phyloP scores from a whole-genome alignment of 2,329 filamentous ascomycete species.

The Emergomyces pasteurianus region DNA sequence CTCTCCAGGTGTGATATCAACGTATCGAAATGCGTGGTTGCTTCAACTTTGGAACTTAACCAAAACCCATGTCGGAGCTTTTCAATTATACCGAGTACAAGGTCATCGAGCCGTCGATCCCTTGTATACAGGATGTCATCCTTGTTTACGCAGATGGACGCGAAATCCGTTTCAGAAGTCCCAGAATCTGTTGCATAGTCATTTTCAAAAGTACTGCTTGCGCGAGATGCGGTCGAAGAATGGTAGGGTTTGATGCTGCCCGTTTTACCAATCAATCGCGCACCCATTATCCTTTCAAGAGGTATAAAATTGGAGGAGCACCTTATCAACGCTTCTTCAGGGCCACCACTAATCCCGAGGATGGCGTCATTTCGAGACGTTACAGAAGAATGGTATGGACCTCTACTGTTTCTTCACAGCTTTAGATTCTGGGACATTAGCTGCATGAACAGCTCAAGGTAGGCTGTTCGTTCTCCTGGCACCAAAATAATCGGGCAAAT shows the following conservation, averaged over 20 bases:
- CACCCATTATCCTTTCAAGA: slow-evolving; percentile 6
- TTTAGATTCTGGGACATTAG: slow-evolving; percentile 41
- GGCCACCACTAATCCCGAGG: slow-evolving; percentile 33
- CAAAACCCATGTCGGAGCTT: slow-evolving; percentile 21
- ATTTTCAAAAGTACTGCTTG: background rate
- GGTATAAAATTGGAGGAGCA: slow-evolving; percentile 27
- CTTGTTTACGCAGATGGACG: background rate
- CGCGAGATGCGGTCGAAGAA: background rate
- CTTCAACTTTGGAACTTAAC: slow-evolving; percentile 17
- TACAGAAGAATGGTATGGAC: slow-evolving; percentile 18
- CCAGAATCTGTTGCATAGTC: background rate
- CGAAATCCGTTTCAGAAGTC: background rate
- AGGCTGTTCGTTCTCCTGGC: slow-evolving; percentile 40
- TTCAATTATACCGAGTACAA: slow-evolving; percentile 13
- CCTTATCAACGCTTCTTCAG: slow-evolving; percentile 45
- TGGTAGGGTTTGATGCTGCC: background rate
- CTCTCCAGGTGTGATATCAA: slow-evolving; percentile 17
- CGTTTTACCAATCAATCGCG: slow-evolving; percentile 14
- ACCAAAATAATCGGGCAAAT: slow-evolving; percentile 34
- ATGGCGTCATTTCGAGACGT: slow-evolving; percentile 34
- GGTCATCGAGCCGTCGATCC: slow-evolving; percentile 14
- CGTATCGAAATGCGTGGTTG: slow-evolving; percentile 18
- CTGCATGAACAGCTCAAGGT: slow-evolving; percentile 44
- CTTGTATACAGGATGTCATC: slow-evolving; percentile 5
- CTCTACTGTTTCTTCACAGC: slow-evolving; percentile 16